phyloP scores from a whole-genome alignment of 495 filamentous ascomycete species.

The Thermochaetoides thermophila region DNA sequence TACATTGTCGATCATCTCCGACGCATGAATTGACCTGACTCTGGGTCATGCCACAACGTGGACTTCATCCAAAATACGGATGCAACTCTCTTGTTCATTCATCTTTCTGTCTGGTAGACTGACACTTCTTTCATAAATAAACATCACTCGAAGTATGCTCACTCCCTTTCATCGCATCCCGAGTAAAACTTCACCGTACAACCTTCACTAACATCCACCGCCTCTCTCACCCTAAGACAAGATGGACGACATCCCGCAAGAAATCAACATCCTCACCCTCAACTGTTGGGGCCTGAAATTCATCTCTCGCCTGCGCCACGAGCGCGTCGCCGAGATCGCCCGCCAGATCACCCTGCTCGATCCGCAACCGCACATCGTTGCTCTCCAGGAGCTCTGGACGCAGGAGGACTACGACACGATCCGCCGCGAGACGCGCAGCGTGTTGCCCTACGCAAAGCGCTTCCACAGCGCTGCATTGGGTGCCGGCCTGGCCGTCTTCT shows the following conservation, averaged over 20 bases:
- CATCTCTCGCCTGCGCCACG: conserved; percentile 61
- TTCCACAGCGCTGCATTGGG: conserved; percentile 84
- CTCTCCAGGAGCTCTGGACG: conserved; percentile 91
- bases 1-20: too few species aligned
- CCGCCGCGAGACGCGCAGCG: conserved; percentile 51
- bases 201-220: too few species aligned
- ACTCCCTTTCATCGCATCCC: too few species aligned
- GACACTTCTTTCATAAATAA: too few species aligned
- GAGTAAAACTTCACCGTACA: too few species aligned
- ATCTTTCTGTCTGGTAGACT: too few species aligned
- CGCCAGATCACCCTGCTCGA: conserved; percentile 48
- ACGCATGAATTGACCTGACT: too few species aligned
- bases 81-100: too few species aligned
- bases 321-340: conserved; percentile 75
- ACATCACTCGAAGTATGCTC: too few species aligned
- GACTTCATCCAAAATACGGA: too few species aligned
- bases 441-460: conserved; percentile 90
- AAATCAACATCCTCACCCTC: conserved; percentile 66
- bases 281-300: conserved; percentile 97
- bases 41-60: too few species aligned
- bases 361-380: conserved; percentile 72
- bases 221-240: too few species aligned
- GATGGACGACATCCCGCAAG: conserved; percentile 27
- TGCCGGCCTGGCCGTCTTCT: conserved; percentile 82
- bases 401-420: conserved; percentile 80